Base-by-base conservation (phyloP, 306 rosid species). In the Betula pendula region DNA sequence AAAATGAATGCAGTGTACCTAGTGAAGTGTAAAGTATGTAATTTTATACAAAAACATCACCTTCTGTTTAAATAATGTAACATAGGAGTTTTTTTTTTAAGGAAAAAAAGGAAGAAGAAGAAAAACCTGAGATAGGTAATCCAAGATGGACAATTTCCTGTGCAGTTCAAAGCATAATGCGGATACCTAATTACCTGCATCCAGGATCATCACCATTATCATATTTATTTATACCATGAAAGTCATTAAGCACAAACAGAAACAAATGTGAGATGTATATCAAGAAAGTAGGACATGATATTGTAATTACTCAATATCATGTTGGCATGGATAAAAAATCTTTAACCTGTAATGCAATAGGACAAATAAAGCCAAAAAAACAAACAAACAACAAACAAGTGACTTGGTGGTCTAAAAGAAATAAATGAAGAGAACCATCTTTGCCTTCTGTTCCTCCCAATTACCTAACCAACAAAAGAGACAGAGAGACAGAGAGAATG, bases 1-100 rank as follows among this genome's bases (percentile, higher is more conserved):
- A 89, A 83, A 47, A 87, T 88, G 85, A 92, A 95, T 29, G 93
- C 96, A 52, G 99, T 90, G 86, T 90, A 95, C 97, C 98, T 95
- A 74, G 72, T 55, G 2, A 73, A 84, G 47, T 71, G 44, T 60
- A 55, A 82, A 77, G 45, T 33, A 67, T 52, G 68, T 58, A 56
- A 38, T 79, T 67, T 38, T 11, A 51, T 63, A 74, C 50, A 53
- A 66, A 76, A 74, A 24, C 49, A 55, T 52, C 13, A 38, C 2
- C 44, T 65, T 79, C 27, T 70, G 42, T 24, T 16, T 71, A 55
- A 31, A 33, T 68, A 44, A 20, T 47, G 44, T 20, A 70, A 60
- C 10, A 70, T 25, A 35, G 49, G 56, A 53, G 17, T n/a, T n/a
- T n/a, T n/a, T n/a, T n/a, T n/a, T n/a, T n/a, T n/a, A 62, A 44